Evolutionary conservation across 2,329 filamentous ascomycete species (phyloP).

Genomic region (Dactylellina haptotyla): DNA sequence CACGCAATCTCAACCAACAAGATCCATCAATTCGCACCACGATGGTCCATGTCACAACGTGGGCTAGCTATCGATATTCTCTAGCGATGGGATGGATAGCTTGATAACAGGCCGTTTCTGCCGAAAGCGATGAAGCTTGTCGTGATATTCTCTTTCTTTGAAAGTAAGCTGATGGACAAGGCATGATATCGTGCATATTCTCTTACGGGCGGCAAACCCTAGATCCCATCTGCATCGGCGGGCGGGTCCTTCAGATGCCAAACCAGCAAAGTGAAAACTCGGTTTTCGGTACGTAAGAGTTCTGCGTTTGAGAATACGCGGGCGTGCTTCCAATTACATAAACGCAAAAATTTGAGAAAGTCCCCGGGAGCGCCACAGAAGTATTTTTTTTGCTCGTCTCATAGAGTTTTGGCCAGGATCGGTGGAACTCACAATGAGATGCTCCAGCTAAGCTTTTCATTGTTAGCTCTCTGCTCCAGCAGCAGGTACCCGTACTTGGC

Average conservation of each 20-base stretch:
- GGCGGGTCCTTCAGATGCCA: neutral
- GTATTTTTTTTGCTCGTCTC: neutral
- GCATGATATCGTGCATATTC: neutral
- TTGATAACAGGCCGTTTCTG: constrained; percentile 31
- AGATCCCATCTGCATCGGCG: neutral
- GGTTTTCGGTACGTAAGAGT: constrained; percentile 1
- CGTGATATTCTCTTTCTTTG: neutral
- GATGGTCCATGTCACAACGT: constrained; percentile 39
- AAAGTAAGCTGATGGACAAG: constrained; percentile 13
- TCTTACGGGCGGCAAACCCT: neutral
- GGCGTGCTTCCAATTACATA: constrained; percentile 8
- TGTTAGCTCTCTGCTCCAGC: constrained; percentile 24
- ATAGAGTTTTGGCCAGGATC: constrained; percentile 1
- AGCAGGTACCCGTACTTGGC: constrained; percentile 47
- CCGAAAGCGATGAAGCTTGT: constrained; percentile 41
- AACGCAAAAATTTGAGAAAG: constrained; percentile 24
- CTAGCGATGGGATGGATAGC: constrained; percentile 33
- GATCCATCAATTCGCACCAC: constrained; percentile 15
- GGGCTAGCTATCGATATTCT: constrained; percentile 48
- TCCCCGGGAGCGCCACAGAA: constrained; percentile 22
- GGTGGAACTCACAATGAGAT: neutral
- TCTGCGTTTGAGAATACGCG: neutral
- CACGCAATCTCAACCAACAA: constrained; percentile 4
- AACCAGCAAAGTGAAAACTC: too few relatives aligned
- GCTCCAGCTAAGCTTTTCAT: constrained; percentile 34